Conservation (phyloP, 306 rosid species). For the Glycine tomentella region DNA sequence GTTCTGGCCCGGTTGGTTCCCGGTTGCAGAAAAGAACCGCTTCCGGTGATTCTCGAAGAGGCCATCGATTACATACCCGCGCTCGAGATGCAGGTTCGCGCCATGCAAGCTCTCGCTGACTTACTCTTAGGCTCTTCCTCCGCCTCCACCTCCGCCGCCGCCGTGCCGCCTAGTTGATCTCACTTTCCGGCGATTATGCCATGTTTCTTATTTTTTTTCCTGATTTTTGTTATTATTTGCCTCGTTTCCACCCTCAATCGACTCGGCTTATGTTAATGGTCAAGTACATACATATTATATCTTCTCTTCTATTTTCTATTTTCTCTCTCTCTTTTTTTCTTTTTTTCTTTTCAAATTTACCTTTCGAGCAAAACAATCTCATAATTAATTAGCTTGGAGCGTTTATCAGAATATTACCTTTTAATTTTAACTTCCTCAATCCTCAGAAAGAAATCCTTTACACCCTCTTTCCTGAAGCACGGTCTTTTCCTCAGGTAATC, state of each 20-base stretch:
- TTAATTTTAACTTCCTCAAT: neutral
- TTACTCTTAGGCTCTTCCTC: conserved; percentile 57
- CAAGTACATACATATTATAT: conserved; percentile 13
- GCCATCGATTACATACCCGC: conserved; percentile 89
- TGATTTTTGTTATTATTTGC: conserved; percentile 22
- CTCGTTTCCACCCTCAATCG: conserved; percentile 17
- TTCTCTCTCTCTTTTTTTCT: no score
- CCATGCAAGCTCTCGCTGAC: conserved; percentile 81
- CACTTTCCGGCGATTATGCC: neutral
- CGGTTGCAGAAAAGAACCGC: conserved; percentile 85
- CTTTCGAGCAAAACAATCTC: conserved; percentile 38
- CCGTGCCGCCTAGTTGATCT: conserved; percentile 60
- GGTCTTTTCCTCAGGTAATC: no score
- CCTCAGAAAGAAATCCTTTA: no score
- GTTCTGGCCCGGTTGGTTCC: conserved; percentile 90
- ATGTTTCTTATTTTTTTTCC: neutral
- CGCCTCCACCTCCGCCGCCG: conserved; percentile 4
- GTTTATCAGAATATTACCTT: neutral
- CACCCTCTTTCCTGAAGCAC: no score
- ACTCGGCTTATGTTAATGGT: conserved; percentile 11
- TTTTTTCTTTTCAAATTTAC: neutral
- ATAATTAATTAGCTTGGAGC: neutral
- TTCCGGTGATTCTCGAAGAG: conserved; percentile 89
- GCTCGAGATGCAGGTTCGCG: conserved; percentile 93
- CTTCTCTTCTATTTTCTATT: neutral